Base-by-base conservation (phyloP, 768 basidiomycete genomes). In the Amanita rimosa region DNA sequence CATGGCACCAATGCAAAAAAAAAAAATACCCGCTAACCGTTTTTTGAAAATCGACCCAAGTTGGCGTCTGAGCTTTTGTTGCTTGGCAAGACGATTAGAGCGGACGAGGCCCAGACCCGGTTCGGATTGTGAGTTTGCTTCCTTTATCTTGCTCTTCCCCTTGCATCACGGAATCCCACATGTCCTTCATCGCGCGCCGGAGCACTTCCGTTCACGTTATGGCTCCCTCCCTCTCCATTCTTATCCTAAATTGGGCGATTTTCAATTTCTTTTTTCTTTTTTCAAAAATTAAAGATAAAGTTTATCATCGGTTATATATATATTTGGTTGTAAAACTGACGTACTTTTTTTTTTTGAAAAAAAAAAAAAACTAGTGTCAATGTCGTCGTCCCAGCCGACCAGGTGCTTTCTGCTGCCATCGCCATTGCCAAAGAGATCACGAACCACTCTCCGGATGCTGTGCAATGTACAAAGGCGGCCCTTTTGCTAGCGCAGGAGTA, bases 1-100 rank as follows among this genome's bases (percentile, higher is more conserved):
- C 35, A 46, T 46, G 45, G 45, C n/a, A 37, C n/a, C 35, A n/a
- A n/a, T n/a, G n/a, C 16, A 22, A 26, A 44, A 24, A 24, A 24
- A 24, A 24, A 24, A 24, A 24, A 2, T n/a, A n/a, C 22, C 22
- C 51, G 44, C 33, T 44, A 35, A 52, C 49, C 42, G 39, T 40
- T 26, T 48, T 26, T 3, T 5, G 56, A 53, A n/a, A n/a, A 60
- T 55, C 46, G 48, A 48, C 55, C 44, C 47, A 88, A n/a, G 84
- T 67, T 81, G 36, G 85, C 85, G 33, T 73, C 87, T 24, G 82
- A 92, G 61, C 68, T 90, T 72, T 72, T 91, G 10, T 69, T 92
- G 41, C 70, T 80, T 31, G 90, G 90, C 39, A 75, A 73, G 49
- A 68, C 74, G n/a, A 66, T 92, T 57, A 73, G 68, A 37, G 83